Evolutionary conservation across 2,329 filamentous ascomycete species (phyloP), one percentile per base, ranked within the genome.

Genomic region (Calonectria leucothoes): DNA sequence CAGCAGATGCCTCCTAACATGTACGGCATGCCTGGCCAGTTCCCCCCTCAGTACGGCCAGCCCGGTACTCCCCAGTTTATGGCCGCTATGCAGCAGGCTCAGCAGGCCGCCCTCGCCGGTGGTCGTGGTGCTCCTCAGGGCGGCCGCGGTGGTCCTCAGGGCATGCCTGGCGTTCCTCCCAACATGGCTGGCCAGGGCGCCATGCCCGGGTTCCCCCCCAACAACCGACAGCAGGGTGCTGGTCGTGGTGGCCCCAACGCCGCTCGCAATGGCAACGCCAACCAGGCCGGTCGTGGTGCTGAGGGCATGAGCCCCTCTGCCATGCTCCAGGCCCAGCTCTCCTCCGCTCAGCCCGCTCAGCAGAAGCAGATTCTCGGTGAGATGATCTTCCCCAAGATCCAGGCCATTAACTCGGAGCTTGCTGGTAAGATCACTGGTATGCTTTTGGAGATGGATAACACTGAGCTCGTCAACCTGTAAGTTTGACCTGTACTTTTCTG

Each of bases 371-470:
- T 98, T 86, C 93, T 99, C 69, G 97, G 97, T 85, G 97, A 99
- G 89, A 93, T 95, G 80, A 94, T 99, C 81, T 99, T 98, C 91
- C 97, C 97, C 84, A 99, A 98, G 94, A 98, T 99, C 82, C 93
- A 96, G 86, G 92, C 92, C 79, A 93, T 98, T 87, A 97, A 99
- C 89, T 94, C 95, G 74, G 96, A 98, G 82, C 91, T 99, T 82
- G 97, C 97, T 76, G 97, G 97, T 84, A 99, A 99, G 93, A 98
- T 99, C 86, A 99, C 97, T 75, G 97, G 97, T 88, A 99, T 99
- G 97, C 94, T 99, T 82, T 88, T 99, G 82, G 97, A 99, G 91
- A 99, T 99, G 97, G 97, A 98, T 82, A 98, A 98, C 87, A 85
- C 90, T 71, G 97, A 99, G 89, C 90, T 99, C 81, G 91, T 99